phyloP scores from a whole-genome alignment of 768 basidiomycete genomes.

The Termitomyces sp. region DNA sequence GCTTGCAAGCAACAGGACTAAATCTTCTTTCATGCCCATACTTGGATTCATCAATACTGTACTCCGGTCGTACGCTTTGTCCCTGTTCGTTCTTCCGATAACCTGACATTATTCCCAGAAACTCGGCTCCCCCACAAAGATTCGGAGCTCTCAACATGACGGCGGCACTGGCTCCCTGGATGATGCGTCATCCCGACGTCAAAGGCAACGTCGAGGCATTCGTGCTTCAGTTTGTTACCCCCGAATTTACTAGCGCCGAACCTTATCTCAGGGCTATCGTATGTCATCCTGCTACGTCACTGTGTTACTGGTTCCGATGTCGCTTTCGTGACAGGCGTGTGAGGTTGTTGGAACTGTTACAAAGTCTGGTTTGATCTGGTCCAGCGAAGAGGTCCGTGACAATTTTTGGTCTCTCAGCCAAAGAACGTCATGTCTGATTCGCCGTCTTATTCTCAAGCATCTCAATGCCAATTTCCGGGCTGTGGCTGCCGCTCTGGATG shows the following conservation, averaged over 20 bases:
- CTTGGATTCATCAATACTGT: slow-evolving; percentile 72
- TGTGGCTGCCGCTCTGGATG: slow-evolving; percentile 64
- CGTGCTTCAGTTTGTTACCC: slow-evolving; percentile 65
- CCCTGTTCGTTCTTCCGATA: background rate
- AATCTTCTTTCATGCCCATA: slow-evolving; percentile 76
- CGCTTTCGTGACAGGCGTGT: slow-evolving; percentile 47
- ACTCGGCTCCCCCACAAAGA: slow-evolving; percentile 53
- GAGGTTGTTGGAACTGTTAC: slow-evolving; percentile 75
- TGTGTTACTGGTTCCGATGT: background rate
- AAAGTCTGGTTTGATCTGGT: slow-evolving; percentile 65
- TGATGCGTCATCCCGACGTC: slow-evolving; percentile 82
- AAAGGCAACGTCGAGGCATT: slow-evolving; percentile 75
- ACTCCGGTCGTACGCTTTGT: slow-evolving; percentile 50
- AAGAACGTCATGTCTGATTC: background rate
- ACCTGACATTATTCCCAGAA: slow-evolving; percentile 14
- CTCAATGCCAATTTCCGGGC: slow-evolving; percentile 60
- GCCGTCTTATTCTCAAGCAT: slow-evolving; percentile 32
- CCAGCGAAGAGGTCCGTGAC: slow-evolving; percentile 48
- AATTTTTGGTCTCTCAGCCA: too few species aligned
- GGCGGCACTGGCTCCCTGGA: slow-evolving; percentile 66
- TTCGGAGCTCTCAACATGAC: slow-evolving; percentile 87
- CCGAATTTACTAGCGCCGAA: slow-evolving; percentile 59
- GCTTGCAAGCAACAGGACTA: slow-evolving; percentile 74
- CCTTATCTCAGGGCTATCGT: slow-evolving; percentile 78
- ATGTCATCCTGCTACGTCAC: slow-evolving; percentile 24